Conservation (phyloP, 768 basidiomycete genomes). For the Termitomyces eurrhizus region DNA sequence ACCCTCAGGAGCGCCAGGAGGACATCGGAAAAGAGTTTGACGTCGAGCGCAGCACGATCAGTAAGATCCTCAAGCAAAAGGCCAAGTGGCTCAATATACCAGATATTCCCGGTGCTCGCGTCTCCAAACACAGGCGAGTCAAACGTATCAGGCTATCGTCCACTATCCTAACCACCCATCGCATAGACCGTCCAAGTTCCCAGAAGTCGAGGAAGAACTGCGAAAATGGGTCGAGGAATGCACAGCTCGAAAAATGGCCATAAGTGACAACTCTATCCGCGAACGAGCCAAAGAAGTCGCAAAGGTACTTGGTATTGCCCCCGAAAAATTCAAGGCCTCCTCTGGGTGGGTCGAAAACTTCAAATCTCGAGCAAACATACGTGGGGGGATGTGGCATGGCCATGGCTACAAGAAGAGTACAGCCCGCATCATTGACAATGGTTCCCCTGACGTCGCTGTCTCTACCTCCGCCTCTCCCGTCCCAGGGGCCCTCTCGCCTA, state of each 20-base stretch:
- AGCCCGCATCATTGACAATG: constrained; percentile 18
- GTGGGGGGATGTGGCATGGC: constrained; percentile 56
- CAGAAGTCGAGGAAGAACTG: constrained; percentile 67
- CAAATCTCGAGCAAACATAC: constrained; percentile 77
- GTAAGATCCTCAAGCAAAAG: constrained; percentile 86
- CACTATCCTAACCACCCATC: constrained; percentile 11
- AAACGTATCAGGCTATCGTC: constrained; percentile 7
- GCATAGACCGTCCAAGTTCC: constrained; percentile 76
- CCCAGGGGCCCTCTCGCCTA: constrained; percentile 27
- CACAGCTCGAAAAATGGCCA: constrained; percentile 36
- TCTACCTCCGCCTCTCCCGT: background rate
- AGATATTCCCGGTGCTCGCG: constrained; percentile 51
- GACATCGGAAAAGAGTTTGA: constrained; percentile 74
- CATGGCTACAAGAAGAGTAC: constrained; percentile 28
- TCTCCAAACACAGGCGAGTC: constrained; percentile 67
- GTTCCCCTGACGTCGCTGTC: background rate
- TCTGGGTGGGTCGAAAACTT: constrained; percentile 92
- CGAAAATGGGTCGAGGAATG: constrained; percentile 56
- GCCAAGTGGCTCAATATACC: constrained; percentile 74
- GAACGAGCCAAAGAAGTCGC: constrained; percentile 68
- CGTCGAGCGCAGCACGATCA: constrained; percentile 90
- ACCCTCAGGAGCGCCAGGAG: constrained; percentile 75
- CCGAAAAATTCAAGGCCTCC: constrained; percentile 86
- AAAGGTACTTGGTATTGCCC: constrained; percentile 45
- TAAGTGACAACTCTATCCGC: constrained; percentile 65